Evolutionary conservation across 495 filamentous ascomycete genomes (phyloP), one percentile per base, ranked within the genome.

Genomic region (Amorphotheca resinae): DNA sequence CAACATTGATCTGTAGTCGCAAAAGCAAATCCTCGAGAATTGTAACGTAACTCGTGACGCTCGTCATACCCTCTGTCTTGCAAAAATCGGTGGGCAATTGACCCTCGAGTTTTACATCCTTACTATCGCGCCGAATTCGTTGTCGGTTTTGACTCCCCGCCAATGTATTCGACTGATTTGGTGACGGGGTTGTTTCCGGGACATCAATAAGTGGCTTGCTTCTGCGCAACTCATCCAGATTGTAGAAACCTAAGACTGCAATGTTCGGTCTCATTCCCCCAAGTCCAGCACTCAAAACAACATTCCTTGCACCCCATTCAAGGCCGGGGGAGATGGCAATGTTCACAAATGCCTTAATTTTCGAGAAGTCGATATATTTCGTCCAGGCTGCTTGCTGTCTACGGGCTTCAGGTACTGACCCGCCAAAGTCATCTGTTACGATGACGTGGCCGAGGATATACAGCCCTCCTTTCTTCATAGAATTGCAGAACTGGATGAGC

Each of bases 261-360:
- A 93, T 91, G 51, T 93, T 93, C 1, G 86, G 86, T 37, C 86
- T 59, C 86, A 93, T 93, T 7, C 86, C 86, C n/a, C 86, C 86
- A 3, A 93, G 64, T 0, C 86, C 86, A 16, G 85, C 76, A 15
- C 79, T 86, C 22, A 93, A 64, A 15, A 87, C 81, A 31, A 91
- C 67, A 52, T 93, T 93, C 12, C 86, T 68, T 26, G 82, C 74
- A 0, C 86, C 86, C 86, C 86, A 93, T 56, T 84, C 84, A n/a
- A 84, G 69, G 7, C 76, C 71, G 0, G 86, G 86, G 2, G 85
- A 80, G 45, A 93, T 77, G 4, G 82, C 73, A 38, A 93, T 78
- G 47, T 93, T 87, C 18, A 88, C 80, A 54, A 93, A 93, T 0
- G 85, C 86, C 58, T 93, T 93, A 48, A 91, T 80, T 55, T 78